A percentile compares a stretch with the other conserved stretches of the same genome.
Evolutionary conservation across 1,284 basidiomycete genomes (phyloP).

Genomic region (Somion occarium): DNA sequence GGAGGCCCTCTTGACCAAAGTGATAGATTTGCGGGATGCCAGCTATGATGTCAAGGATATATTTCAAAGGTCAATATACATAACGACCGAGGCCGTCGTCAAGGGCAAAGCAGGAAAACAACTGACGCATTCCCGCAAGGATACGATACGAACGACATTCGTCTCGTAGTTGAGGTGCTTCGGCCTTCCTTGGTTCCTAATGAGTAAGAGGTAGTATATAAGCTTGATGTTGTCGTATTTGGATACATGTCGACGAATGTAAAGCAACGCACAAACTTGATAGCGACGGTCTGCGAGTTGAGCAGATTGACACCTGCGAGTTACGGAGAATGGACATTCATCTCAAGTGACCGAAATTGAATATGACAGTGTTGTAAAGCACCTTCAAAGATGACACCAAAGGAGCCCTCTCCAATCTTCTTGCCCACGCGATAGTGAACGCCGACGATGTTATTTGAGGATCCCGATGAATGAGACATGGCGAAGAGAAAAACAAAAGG

Average conservation of each 20-base stretch:
- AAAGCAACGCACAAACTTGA: constrained; percentile 84
- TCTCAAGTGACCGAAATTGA: constrained; percentile 4
- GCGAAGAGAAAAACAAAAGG: constrained; percentile 45
- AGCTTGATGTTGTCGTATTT: constrained; percentile 1
- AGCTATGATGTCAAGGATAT: constrained; percentile 36
- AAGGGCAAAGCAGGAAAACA: constrained; percentile 2
- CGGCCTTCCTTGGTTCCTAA: constrained; percentile 93
- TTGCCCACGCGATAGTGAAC: constrained; percentile 84
- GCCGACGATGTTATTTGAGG: constrained; percentile 64
- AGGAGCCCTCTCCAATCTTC: constrained; percentile 85
- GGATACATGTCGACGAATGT: constrained; percentile 6
- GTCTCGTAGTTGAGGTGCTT: constrained; percentile 93
- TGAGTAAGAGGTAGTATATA: constrained; percentile 8
- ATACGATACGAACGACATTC: constrained; percentile 98
- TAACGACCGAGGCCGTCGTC: not conserved
- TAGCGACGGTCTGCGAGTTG: constrained; percentile 94
- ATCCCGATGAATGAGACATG: constrained; percentile 47
- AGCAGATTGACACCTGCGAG: constrained; percentile 83
- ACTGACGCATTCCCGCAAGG: constrained; percentile 86
- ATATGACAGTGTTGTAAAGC: constrained; percentile 17
- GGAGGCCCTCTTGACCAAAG: constrained; percentile 96
- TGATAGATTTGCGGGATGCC: constrained; percentile 96
- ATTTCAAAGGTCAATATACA: not conserved
- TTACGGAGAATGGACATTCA: constrained; percentile 7
- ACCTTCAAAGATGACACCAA: constrained; percentile 98